These are phyloP conservation scores for Ambrosiella xylebori DNA, from an alignment of 2,329 filamentous ascomycete species.

Conservation along the genomic window DNA sequence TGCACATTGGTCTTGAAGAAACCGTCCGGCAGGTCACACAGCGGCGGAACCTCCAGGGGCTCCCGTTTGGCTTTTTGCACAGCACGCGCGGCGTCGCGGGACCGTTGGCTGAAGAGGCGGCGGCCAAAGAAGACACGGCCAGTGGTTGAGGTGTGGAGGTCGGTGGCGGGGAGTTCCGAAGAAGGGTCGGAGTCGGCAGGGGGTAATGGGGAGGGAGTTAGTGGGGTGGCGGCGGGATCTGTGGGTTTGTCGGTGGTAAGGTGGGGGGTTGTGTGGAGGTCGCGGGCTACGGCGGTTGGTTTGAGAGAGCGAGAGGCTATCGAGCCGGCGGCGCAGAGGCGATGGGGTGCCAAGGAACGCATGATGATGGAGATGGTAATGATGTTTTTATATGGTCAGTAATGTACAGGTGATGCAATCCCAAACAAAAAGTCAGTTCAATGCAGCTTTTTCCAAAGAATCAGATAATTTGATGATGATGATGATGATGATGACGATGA, in stretches of 20 bases:
- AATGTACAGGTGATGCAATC: too few relatives aligned
- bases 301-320: too few relatives aligned
- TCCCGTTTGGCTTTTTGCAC: background rate
- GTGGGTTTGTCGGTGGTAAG: background rate
- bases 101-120: background rate
- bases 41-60: background rate
- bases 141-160: background rate
- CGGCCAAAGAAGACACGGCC: background rate
- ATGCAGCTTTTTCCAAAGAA: too few relatives aligned
- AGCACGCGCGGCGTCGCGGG: background rate
- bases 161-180: background rate
- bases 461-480: too few relatives aligned
- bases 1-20: slow-evolving; percentile 8
- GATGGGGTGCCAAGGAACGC: too few relatives aligned
- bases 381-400: too few relatives aligned
- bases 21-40: slow-evolving; percentile 1
- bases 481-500: too few relatives aligned
- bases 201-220: background rate
- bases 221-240: background rate
- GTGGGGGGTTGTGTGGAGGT: background rate
- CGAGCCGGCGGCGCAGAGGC: too few relatives aligned
- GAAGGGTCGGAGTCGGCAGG: background rate
- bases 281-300: too few relatives aligned
- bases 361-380: too few relatives aligned
- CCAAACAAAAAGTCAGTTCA: too few relatives aligned